Evolutionary conservation across 495 filamentous ascomycete species (phyloP).

Genomic region (Thermochaetoides thermophila): DNA sequence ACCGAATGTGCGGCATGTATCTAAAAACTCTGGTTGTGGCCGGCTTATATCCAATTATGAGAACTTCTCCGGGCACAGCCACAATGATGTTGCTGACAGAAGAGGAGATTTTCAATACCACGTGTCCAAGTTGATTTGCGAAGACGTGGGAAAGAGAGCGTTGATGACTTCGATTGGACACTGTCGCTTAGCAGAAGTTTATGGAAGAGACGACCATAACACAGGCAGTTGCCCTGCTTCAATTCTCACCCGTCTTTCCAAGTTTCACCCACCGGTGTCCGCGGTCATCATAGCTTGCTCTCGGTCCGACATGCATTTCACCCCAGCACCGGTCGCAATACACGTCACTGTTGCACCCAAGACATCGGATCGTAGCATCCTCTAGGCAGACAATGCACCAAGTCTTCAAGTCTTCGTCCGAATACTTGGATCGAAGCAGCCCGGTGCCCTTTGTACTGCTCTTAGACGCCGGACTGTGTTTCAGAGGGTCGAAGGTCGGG

Average conservation of each 20-base stretch:
- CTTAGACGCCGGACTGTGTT: slow-evolving; percentile 2
- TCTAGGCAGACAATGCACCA: slow-evolving; percentile 62
- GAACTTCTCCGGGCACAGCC: too few species aligned
- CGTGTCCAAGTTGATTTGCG: too few species aligned
- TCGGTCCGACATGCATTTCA: slow-evolving; percentile 49
- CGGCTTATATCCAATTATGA: too few species aligned
- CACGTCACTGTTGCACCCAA: slow-evolving; percentile 48
- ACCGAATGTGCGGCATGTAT: too few species aligned
- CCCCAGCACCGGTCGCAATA: slow-evolving; percentile 55
- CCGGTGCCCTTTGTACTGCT: background rate
- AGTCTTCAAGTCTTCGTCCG: slow-evolving; percentile 47
- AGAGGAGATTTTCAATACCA: too few species aligned
- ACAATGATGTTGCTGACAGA: too few species aligned
- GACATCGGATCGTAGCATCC: slow-evolving; percentile 46
- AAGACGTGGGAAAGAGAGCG: too few species aligned
- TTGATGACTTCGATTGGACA: background rate
- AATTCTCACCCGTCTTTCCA: slow-evolving; percentile 9
- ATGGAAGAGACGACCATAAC: too few species aligned
- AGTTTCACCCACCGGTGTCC: slow-evolving; percentile 32
- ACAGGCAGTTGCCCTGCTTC: too few species aligned
- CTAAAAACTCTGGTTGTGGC: too few species aligned
- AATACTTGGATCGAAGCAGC: slow-evolving; percentile 20
- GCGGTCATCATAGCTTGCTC: slow-evolving; percentile 41
- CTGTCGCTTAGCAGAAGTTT: too few species aligned
- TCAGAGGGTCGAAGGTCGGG: slow-evolving; percentile 35